These are phyloP conservation scores for Lindgomyces ingoldianus DNA, from an alignment of 495 filamentous ascomycete species.

Conservation along the genomic window DNA sequence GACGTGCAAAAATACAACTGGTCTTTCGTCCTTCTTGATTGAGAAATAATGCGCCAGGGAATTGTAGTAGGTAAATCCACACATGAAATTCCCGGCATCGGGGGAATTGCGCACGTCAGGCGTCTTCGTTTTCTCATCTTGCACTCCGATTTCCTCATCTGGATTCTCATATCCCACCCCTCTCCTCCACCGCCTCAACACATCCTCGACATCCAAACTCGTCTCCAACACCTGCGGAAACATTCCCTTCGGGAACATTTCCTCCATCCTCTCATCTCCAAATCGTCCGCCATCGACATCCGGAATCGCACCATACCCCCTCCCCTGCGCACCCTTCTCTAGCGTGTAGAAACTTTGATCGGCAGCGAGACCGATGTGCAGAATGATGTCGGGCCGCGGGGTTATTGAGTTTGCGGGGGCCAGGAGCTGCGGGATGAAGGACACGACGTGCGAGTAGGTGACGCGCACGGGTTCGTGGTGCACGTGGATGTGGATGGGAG, in stretches of 20 bases:
- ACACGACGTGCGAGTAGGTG: conserved; percentile 64
- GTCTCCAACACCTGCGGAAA: conserved; percentile 52
- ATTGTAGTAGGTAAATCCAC: conserved; percentile 85
- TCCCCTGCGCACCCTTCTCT: conserved; percentile 70
- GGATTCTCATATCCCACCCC: no score
- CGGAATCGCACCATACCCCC: conserved; percentile 69
- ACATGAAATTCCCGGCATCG: conserved; percentile 79
- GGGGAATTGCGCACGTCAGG: conserved; percentile 59
- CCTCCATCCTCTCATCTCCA: conserved; percentile 54
- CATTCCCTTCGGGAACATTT: conserved; percentile 48
- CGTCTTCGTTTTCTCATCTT: neutral
- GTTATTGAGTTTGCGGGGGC: conserved; percentile 43
- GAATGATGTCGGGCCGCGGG: conserved; percentile 61
- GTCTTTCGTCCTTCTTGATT: conserved; percentile 33
- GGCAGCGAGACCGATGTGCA: conserved; percentile 83
- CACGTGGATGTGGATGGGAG: conserved; percentile 60
- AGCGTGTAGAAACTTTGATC: conserved; percentile 67
- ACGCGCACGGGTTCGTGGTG: conserved; percentile 69
- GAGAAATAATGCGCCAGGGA: conserved; percentile 57
- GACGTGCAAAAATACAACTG: conserved; percentile 78
- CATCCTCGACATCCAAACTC: conserved; percentile 55
- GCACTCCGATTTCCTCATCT: neutral
- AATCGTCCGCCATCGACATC: conserved; percentile 67
- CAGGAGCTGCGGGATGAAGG: conserved; percentile 60
- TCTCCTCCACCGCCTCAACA: conserved; percentile 60